A percentile compares a stretch with the other conserved stretches of the same genome.
These are phyloP conservation scores for Phialophora tarda DNA, from an alignment of 2,329 filamentous ascomycete genomes.

Conservation along the genomic window DNA sequence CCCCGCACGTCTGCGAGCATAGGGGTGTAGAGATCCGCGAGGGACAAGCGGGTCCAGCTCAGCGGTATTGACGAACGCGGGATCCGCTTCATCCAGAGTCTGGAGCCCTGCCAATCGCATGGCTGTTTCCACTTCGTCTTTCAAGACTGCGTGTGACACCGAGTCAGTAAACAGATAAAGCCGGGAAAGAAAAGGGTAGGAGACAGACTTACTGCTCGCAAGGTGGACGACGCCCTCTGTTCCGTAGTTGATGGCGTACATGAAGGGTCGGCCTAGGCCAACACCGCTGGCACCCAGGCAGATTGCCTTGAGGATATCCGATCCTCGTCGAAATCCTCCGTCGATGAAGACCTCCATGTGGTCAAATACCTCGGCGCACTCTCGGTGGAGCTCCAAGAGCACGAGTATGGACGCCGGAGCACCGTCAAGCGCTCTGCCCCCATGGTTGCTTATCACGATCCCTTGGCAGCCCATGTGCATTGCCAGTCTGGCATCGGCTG, in stretches of 20 bases:
- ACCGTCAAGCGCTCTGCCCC: constrained; percentile 60
- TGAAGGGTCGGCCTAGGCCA: constrained; percentile 59
- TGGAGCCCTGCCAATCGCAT: constrained; percentile 71
- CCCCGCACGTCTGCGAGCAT: constrained; percentile 43
- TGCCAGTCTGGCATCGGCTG: constrained; percentile 61
- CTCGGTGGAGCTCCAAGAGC: constrained; percentile 64
- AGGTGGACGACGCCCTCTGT: constrained; percentile 61
- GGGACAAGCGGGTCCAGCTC: constrained; percentile 57
- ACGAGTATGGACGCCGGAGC: constrained; percentile 59
- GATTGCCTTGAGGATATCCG: constrained; percentile 61
- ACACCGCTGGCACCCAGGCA: constrained; percentile 61
- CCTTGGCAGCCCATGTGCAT: constrained; percentile 59
- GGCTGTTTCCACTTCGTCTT: constrained; percentile 68
- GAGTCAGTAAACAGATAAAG: constrained; percentile 57
- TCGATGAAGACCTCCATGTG: constrained; percentile 60
- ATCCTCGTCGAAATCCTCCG: constrained; percentile 60
- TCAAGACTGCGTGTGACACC: constrained; percentile 53
- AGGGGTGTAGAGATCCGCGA: constrained; percentile 48
- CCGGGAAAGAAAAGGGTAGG: constrained; percentile 44
- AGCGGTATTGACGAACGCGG: constrained; percentile 63
- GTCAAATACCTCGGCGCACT: constrained; percentile 49
- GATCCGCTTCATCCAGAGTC: constrained; percentile 64
- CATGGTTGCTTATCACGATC: constrained; percentile 64
- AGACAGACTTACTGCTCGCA: constrained; percentile 47
- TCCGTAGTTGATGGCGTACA: constrained; percentile 61